Percentiles rank a stretch among this genome's conserved stretches.
phyloP scores from a whole-genome alignment of 1,139 yeast genomes.

The Yamadazyma aaseri region DNA sequence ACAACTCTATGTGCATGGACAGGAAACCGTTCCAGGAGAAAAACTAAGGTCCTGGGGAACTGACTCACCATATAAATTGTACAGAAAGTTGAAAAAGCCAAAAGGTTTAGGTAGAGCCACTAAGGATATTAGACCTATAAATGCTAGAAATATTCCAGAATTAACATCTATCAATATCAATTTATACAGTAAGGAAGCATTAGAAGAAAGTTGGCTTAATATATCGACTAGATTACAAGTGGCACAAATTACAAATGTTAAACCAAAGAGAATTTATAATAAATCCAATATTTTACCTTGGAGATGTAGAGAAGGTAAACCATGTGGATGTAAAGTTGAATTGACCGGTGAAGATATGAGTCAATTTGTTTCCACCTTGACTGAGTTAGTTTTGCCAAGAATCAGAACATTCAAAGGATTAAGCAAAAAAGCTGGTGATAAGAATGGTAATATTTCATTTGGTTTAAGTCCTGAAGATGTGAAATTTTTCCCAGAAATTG shows the following conservation, averaged over 20 bases:
- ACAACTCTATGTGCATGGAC: constrained; percentile 71
- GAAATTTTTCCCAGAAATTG: constrained; percentile 88
- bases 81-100: constrained; percentile 71
- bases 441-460: constrained; percentile 80
- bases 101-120: constrained; percentile 65
- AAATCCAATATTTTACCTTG: constrained; percentile 81
- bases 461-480: constrained; percentile 80
- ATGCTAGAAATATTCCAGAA: constrained; percentile 67
- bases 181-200: constrained; percentile 75
- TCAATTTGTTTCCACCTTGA: constrained; percentile 80
- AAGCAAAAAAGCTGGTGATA: constrained; percentile 75
- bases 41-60: constrained; percentile 86
- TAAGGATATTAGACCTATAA: constrained; percentile 68
- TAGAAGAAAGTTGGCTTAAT: constrained; percentile 69
- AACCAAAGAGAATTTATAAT: constrained; percentile 72
- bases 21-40: constrained; percentile 54
- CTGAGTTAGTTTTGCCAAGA: constrained; percentile 92
- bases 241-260: constrained; percentile 90
- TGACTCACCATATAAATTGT: constrained; percentile 83
- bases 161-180: constrained; percentile 67
- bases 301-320: constrained; percentile 84
- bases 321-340: constrained; percentile 87
- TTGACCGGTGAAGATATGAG: constrained; percentile 79
- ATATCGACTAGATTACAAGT: constrained; percentile 78
- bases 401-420: constrained; percentile 86